phyloP scores from a whole-genome alignment of 352 stramenopile genomes.

The Phytophthora europaea region DNA sequence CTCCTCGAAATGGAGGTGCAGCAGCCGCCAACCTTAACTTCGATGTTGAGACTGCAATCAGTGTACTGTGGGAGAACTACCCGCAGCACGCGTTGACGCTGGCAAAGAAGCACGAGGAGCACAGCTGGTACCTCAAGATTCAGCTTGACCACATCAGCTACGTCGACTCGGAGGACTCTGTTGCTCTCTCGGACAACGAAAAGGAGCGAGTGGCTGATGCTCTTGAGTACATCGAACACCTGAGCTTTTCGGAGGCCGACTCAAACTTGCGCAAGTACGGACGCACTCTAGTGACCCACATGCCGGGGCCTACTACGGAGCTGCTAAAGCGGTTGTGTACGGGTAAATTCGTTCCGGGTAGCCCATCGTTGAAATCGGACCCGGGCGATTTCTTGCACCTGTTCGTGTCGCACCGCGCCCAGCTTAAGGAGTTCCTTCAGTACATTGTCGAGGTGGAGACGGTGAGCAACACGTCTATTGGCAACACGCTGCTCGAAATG shows the following conservation, averaged over 20 bases:
- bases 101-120: conserved; percentile 91
- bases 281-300: conserved; percentile 88
- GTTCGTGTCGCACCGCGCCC: conserved; percentile 92
- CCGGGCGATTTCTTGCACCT: conserved; percentile 92
- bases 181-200: conserved; percentile 73
- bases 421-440: conserved; percentile 91
- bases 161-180: conserved; percentile 81
- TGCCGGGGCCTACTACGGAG: conserved; percentile 90
- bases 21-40: conserved; percentile 77
- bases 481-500: conserved; percentile 92
- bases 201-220: conserved; percentile 90
- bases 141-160: conserved; percentile 93
- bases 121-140: conserved; percentile 95
- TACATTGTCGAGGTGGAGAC: conserved; percentile 92
- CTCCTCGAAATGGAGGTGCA: conserved; percentile 31
- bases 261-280: conserved; percentile 91
- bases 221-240: conserved; percentile 91
- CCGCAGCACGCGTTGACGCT: conserved; percentile 91
- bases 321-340: conserved; percentile 93
- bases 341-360: conserved; percentile 73
- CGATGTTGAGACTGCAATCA: conserved; percentile 94
- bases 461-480: conserved; percentile 90
- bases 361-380: conserved; percentile 77
- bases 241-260: conserved; percentile 88
- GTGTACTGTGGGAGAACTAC: conserved; percentile 94